A percentile compares a stretch with the other conserved stretches of the same genome.
These are phyloP conservation scores for Dichomitus squalens DNA, from an alignment of 1,284 basidiomycete genomes.

Conservation along the genomic window DNA sequence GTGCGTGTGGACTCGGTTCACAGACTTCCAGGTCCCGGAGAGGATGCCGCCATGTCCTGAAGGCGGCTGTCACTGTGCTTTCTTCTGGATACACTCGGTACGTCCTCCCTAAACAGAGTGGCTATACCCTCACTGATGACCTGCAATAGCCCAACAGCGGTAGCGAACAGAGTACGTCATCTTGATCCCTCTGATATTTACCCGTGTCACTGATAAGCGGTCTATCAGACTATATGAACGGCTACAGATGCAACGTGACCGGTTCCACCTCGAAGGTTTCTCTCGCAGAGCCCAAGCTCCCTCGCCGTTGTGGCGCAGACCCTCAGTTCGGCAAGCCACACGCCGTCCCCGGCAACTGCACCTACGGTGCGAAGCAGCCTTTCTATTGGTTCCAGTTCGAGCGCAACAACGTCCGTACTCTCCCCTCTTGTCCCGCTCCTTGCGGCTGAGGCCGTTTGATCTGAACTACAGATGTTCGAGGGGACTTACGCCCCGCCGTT, in stretches of 20 bases:
- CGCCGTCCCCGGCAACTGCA: slow-evolving; percentile 60
- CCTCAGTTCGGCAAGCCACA: slow-evolving; percentile 36
- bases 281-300: slow-evolving; percentile 51
- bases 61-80: slow-evolving; percentile 68
- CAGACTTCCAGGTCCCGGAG: slow-evolving; percentile 64
- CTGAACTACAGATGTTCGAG: slow-evolving; percentile 54
- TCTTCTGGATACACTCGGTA: slow-evolving; percentile 71
- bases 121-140: not conserved
- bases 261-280: slow-evolving; percentile 52
- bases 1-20: slow-evolving; percentile 70
- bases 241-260: slow-evolving; percentile 72
- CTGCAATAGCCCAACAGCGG: slow-evolving; percentile 40
- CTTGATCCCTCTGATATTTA: not conserved
- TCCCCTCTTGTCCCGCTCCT: not conserved
- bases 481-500: slow-evolving; percentile 53
- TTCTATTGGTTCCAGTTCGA: slow-evolving; percentile 69
- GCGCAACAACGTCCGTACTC: slow-evolving; percentile 49
- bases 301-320: slow-evolving; percentile 62
- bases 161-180: slow-evolving; percentile 45
- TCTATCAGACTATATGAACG: slow-evolving; percentile 67
- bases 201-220: not conserved
- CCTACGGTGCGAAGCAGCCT: slow-evolving; percentile 65
- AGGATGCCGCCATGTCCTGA: slow-evolving; percentile 70
- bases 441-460: not conserved
- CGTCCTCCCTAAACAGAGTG: too few species aligned